A percentile compares a stretch with the other conserved stretches of the same genome.
Conservation (phyloP, 2,329 filamentous ascomycete species). For the Fusarium metavorans region DNA sequence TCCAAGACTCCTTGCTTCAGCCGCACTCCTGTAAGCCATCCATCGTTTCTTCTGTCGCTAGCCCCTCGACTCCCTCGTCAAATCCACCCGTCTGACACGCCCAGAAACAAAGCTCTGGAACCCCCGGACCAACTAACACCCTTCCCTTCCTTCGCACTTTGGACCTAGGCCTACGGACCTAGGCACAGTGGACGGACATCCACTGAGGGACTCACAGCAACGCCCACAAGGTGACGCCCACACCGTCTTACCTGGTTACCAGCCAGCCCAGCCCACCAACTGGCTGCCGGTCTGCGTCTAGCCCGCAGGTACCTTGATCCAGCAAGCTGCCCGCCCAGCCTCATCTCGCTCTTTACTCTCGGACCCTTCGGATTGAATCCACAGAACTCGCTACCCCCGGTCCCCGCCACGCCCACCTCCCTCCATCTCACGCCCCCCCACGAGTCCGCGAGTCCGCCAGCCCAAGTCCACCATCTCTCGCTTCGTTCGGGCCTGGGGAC, state of each 20-base stretch:
- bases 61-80: conserved; percentile 14
- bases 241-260: conserved; percentile 8
- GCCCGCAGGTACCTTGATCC: not conserved
- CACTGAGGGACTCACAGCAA: conserved; percentile 29
- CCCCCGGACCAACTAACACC: conserved; percentile 30
- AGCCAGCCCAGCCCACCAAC: not conserved
- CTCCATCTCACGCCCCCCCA: conserved; percentile 27
- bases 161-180: conserved; percentile 9
- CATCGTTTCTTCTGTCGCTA: not conserved
- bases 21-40: conserved; percentile 2
- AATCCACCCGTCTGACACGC: conserved; percentile 33
- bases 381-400: conserved; percentile 21
- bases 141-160: conserved; percentile 13
- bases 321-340: conserved; percentile 21
- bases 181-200: conserved; percentile 19
- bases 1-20: not conserved
- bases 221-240: conserved; percentile 7
- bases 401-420: conserved; percentile 32
- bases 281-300: not conserved
- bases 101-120: conserved; percentile 13
- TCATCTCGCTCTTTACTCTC: conserved; percentile 30
- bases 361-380: conserved; percentile 36
- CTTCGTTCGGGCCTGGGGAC: conserved; percentile 39
- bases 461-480: conserved; percentile 36
- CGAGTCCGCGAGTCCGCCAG: conserved; percentile 32